phyloP scores from a whole-genome alignment of 2,329 filamentous ascomycete species.

The Ophiostoma triangulosporum region DNA sequence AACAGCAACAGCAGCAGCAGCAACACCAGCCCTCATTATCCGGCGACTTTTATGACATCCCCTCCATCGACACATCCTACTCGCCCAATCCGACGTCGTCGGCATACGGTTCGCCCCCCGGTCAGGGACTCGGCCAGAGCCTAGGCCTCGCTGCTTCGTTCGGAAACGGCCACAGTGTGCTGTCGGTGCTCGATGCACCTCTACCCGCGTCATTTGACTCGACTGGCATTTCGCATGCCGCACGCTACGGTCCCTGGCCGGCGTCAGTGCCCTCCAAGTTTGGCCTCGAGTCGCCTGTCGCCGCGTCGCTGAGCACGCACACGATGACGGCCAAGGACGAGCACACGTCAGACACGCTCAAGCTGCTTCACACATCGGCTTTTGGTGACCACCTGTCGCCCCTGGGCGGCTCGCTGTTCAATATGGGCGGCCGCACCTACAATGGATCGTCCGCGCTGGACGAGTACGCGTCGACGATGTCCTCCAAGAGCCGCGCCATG shows the following conservation, averaged over 20 bases:
- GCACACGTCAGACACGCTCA: conserved; percentile 49
- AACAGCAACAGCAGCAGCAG: conserved; percentile 11
- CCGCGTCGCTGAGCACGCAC: conserved; percentile 44
- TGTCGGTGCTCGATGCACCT: conserved; percentile 89
- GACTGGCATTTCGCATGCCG: conserved; percentile 84
- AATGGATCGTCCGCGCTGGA: background rate
- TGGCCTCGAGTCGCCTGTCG: conserved; percentile 69
- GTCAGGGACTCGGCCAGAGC: conserved; percentile 20
- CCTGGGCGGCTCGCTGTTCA: background rate
- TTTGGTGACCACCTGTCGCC: conserved; percentile 51
- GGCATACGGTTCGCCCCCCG: conserved; percentile 71
- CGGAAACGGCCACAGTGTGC: conserved; percentile 53
- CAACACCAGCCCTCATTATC: conserved; percentile 29
- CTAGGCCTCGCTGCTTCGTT: conserved; percentile 37
- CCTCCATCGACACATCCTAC: conserved; percentile 45
- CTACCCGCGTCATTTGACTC: conserved; percentile 93
- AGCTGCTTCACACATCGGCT: conserved; percentile 51
- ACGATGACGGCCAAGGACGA: conserved; percentile 27
- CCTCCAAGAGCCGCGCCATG: conserved; percentile 27
- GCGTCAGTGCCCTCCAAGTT: conserved; percentile 89
- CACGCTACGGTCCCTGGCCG: conserved; percentile 78
- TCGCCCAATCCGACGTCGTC: conserved; percentile 39
- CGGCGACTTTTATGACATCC: conserved; percentile 39
- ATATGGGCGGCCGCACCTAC: background rate
- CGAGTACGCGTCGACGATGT: background rate